Evolutionary conservation across 495 filamentous ascomycete genomes (phyloP), one percentile per base, ranked within the genome.

Genomic region (Penicillium macrosclerotiorum): DNA sequence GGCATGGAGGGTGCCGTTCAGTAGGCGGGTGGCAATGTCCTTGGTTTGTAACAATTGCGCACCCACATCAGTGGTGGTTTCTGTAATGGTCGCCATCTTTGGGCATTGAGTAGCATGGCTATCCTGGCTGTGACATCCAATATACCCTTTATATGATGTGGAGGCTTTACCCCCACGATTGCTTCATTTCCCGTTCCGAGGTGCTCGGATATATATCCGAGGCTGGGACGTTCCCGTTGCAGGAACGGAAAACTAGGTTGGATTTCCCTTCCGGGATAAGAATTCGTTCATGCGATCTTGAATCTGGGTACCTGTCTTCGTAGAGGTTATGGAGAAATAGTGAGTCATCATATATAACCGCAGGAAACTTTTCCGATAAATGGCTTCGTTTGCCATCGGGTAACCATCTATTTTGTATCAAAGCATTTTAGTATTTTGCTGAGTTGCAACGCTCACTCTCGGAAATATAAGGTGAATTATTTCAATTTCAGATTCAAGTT

Each of bases 1-100:
- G 5, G 59, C 52, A 14, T 62, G 59, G 12, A 62, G 55, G 13
- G 55, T 59, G 16, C 59, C 59, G 16, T 62, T 57, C 11, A 62
- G 20, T 6, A 62, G 42, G 17, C 55, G 59, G 16, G 52, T 44
- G 13, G 55, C 55, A 12, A 62, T 53, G 14, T 62, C 59, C 13
- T 35, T 23, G 17, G 40, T 45, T 13, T 45, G 42, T 3, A 43
- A 44, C 24, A 49, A 20, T 20, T 46, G 26, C 16, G 32, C 26
- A 16, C 30, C 40, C 37, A 44, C 41, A 23, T 30, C 34, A 8
- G 52, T 47, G 31, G 29, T 29, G 18, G 55, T 56, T 13, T 51
- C 9, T 18, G 49, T 59, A 14, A 51, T 34, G 3, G 52, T 56
- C 33, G 52, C 46, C 55, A 62, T 59, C 1, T 27, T 25, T 14